Evolutionary conservation across 2,329 filamentous ascomycete genomes (phyloP).

Genomic region (Chalaropsis ovoidea): DNA sequence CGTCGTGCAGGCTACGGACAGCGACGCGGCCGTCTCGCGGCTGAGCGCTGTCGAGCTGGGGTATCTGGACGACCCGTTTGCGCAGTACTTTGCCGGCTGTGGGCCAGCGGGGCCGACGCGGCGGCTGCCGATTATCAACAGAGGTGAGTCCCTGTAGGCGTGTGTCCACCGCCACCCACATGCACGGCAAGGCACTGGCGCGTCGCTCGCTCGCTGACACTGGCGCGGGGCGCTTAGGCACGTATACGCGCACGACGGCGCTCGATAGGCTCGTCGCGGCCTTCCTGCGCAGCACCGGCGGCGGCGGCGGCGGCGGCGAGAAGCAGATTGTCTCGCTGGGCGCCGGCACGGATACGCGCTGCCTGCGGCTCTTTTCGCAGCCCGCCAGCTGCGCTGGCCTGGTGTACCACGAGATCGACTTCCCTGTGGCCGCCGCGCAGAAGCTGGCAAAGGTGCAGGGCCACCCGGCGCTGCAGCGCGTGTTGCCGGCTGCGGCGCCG

Average conservation of each 20-base stretch:
- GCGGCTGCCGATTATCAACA: conserved; percentile 83
- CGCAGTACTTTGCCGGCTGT: conserved; percentile 51
- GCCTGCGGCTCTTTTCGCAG: conserved; percentile 59
- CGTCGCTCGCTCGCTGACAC: neutral
- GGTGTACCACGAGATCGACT: conserved; percentile 88
- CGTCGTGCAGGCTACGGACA: conserved; percentile 79
- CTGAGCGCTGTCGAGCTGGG: conserved; percentile 78
- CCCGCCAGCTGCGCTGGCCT: conserved; percentile 36
- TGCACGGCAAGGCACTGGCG: no score
- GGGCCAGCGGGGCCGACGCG: conserved; percentile 43
- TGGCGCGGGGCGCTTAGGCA: conserved; percentile 46
- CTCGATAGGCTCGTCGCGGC: conserved; percentile 65
- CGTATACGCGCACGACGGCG: conserved; percentile 79
- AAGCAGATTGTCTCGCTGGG: conserved; percentile 86
- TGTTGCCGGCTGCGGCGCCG: conserved; percentile 34
- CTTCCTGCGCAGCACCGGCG: conserved; percentile 49
- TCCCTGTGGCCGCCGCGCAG: conserved; percentile 57
- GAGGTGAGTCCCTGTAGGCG: conserved; percentile 56
- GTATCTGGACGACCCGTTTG: conserved; percentile 76
- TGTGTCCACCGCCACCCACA: no score
- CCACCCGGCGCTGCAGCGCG: conserved; percentile 35
- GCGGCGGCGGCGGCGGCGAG: conserved; percentile 27
- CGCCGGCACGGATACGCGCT: conserved; percentile 85
- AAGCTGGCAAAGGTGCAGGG: conserved; percentile 51
- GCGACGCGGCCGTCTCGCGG: conserved; percentile 79